Evolutionary conservation across 163 green algal genomes (phyloP), one percentile per base, ranked within the genome.

Genomic region (Chlamydomonas reinhardtii): DNA sequence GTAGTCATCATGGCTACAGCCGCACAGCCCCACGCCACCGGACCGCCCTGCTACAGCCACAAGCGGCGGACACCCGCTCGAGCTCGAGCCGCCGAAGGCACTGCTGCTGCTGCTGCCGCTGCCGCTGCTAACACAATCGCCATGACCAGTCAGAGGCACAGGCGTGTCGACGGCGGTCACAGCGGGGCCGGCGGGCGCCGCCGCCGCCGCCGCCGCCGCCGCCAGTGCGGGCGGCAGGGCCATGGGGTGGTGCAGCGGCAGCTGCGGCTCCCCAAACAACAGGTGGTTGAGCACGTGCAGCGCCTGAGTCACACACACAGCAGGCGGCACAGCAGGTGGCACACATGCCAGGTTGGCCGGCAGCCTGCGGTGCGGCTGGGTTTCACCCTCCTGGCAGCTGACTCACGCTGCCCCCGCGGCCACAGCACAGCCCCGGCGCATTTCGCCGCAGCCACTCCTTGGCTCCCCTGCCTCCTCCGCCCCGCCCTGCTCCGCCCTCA

Each of bases 251-350:
- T 9, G 9, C 48, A 14, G 48, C 48, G 48, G 48, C 48, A 56
- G 48, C 48, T 56, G 11, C 4, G 59, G 66, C 24, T 66, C 39
- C 8, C 66, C 66, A 52, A 85, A 85, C 20, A 85, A 31, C 15
- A 85, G 78, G n/a, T 85, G n/a, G 66, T 85, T 85, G 31, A 85
- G 78, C 8, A 76, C 29, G 12, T 56, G n/a, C 4, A 85, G 78
- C 27, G 78, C 78, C 66, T 84, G 73, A 1, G 29, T 31, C n/a
- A 14, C 29, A 31, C n/a, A n/a, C n/a, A 25, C 5, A 37, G 27
- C 14, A 70, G 73, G n/a, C 17, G 27, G 52, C n/a, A n/a, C n/a
- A n/a, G n/a, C n/a, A n/a, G n/a, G n/a, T n/a, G n/a, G n/a, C n/a
- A n/a, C n/a, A n/a, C n/a, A n/a, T n/a, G n/a, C n/a, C n/a, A n/a